These are phyloP conservation scores for Farysia itapuensis DNA, from an alignment of 1,284 basidiomycete species.

Conservation along the genomic window DNA sequence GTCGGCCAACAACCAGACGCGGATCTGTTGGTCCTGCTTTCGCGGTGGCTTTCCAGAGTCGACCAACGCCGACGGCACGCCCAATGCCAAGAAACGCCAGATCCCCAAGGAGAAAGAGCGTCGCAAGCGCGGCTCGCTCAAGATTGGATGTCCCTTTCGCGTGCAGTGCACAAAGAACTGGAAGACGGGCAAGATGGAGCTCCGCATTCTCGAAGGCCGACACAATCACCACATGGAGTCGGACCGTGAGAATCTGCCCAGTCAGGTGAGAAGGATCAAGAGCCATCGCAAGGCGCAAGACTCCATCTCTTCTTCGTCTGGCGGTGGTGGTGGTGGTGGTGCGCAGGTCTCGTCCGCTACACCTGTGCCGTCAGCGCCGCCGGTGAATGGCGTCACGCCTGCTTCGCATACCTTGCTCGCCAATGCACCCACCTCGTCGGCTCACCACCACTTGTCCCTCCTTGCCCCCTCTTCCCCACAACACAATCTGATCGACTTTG, in stretches of 20 bases:
- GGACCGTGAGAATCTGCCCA: constrained; percentile 27
- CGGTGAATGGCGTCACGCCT: constrained; percentile 1
- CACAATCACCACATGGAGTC: constrained; percentile 40
- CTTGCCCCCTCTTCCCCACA: not conserved
- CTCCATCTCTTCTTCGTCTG: constrained; percentile 1
- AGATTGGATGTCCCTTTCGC: constrained; percentile 38
- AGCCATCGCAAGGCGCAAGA: constrained; percentile 17
- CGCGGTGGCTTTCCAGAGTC: constrained; percentile 33
- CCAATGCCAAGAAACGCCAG: constrained; percentile 32
- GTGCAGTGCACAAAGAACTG: constrained; percentile 41
- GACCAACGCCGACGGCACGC: constrained; percentile 31
- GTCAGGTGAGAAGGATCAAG: constrained; percentile 29
- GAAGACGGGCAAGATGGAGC: constrained; percentile 39
- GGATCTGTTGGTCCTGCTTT: constrained; percentile 40
- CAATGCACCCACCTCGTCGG: constrained; percentile 13
- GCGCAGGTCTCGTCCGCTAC: constrained; percentile 27
- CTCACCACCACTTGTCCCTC: constrained; percentile 6
- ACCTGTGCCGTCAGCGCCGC: not conserved
- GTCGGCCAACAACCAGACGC: constrained; percentile 42
- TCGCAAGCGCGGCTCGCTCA: constrained; percentile 30
- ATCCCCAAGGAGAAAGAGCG: constrained; percentile 40
- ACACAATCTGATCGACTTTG: not conserved
- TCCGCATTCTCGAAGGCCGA: constrained; percentile 28
- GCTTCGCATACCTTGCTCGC: constrained; percentile 8
- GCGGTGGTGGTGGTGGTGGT: constrained; percentile 10